Percentiles rank a stretch among this genome's conserved stretches.
Evolutionary conservation across 2,329 filamentous ascomycete genomes (phyloP).

Genomic region (Escovopsis sp.): DNA sequence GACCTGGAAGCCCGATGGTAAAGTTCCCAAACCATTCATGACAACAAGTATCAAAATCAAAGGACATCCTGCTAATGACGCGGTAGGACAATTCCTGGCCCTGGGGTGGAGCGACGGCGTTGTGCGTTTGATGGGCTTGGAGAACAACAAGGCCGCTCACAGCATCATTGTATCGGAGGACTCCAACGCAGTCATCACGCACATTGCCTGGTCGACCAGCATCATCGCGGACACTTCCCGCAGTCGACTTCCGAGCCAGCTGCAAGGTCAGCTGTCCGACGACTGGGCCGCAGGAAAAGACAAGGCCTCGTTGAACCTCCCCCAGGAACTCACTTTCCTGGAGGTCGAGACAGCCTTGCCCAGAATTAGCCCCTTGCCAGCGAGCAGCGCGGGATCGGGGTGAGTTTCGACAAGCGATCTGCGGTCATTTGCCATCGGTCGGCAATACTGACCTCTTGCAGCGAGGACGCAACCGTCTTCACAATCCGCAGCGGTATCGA

Average conservation of each 20-base stretch:
- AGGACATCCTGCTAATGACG: background rate
- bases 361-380: constrained; percentile 57
- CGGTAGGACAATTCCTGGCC: constrained; percentile 54
- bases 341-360: constrained; percentile 66
- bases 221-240: constrained; percentile 18
- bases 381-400: constrained; percentile 45
- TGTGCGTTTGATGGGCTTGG: constrained; percentile 61
- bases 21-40: constrained; percentile 10
- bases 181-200: constrained; percentile 29
- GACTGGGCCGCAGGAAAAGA: constrained; percentile 5
- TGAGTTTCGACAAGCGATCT: constrained; percentile 22
- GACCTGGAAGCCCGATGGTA: constrained; percentile 56
- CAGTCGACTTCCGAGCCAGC: constrained; percentile 3
- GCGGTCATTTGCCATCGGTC: background rate
- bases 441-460: constrained; percentile 5
- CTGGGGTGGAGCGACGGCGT: constrained; percentile 73
- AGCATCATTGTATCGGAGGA: constrained; percentile 43
- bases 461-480: constrained; percentile 47
- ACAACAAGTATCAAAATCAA: background rate
- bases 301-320: constrained; percentile 37
- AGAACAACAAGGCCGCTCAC: constrained; percentile 70
- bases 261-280: constrained; percentile 7
- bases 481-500: constrained; percentile 56
- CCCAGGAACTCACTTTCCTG: constrained; percentile 55
- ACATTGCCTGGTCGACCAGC: constrained; percentile 39